phyloP scores from a whole-genome alignment of 2,329 filamentous ascomycete species.

The Esteya vermicola region DNA sequence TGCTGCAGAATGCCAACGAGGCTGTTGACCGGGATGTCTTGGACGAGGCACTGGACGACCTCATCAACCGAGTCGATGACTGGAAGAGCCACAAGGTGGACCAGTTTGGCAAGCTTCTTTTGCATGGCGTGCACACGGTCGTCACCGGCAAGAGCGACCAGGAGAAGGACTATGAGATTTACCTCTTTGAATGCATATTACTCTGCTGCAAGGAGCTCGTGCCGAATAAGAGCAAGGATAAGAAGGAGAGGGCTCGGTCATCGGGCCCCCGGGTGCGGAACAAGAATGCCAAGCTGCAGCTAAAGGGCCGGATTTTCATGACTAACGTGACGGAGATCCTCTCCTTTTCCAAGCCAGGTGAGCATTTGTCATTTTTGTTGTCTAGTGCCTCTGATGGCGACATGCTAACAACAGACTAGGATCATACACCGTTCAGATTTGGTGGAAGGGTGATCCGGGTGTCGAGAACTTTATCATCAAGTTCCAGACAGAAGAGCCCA shows the following conservation, averaged over 20 bases:
- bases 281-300: slow-evolving; percentile 69
- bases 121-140: slow-evolving; percentile 84
- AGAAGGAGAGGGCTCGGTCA: slow-evolving; percentile 49
- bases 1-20: slow-evolving; percentile 75
- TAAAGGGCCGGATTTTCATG: slow-evolving; percentile 98
- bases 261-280: slow-evolving; percentile 41
- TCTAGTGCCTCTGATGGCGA: no score
- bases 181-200: slow-evolving; percentile 88
- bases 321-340: slow-evolving; percentile 95
- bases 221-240: slow-evolving; percentile 69
- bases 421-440: slow-evolving; percentile 91
- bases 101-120: slow-evolving; percentile 76
- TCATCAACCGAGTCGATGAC: slow-evolving; percentile 75
- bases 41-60: slow-evolving; percentile 68
- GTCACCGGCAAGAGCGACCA: slow-evolving; percentile 80
- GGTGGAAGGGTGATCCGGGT: slow-evolving; percentile 93
- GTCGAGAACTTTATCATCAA: slow-evolving; percentile 95
- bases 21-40: slow-evolving; percentile 82
- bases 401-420: slow-evolving; percentile 40
- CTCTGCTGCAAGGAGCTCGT: slow-evolving; percentile 94
- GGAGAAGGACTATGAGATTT: slow-evolving; percentile 97
- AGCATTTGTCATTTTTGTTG: slow-evolving; percentile 14
- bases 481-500: slow-evolving; percentile 78
- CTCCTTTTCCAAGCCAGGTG: slow-evolving; percentile 76
- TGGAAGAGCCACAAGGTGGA: slow-evolving; percentile 92